These are phyloP conservation scores for Nannochloropsis gaditana DNA, from an alignment of 108 stramenopile genomes.

Conservation along the genomic window DNA sequence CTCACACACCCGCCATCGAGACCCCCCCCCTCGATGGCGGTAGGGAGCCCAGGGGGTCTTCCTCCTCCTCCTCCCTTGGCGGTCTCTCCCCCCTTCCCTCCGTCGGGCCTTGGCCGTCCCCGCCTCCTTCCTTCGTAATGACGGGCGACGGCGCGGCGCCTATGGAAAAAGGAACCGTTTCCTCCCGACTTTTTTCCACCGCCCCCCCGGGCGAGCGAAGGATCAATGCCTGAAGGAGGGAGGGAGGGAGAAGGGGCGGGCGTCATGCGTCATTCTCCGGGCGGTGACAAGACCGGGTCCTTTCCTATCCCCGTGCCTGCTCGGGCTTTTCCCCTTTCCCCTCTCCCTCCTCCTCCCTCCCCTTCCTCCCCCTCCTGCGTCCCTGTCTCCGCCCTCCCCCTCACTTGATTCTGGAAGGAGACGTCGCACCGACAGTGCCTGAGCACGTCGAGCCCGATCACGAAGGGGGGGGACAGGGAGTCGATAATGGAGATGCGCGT, in stretches of 20 bases:
- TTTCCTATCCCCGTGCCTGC: no score
- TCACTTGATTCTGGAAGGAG: not conserved
- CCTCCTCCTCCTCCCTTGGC: not conserved
- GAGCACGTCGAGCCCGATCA: not conserved
- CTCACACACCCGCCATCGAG: not conserved
- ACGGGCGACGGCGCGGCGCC: not conserved
- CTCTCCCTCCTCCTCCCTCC: no score
- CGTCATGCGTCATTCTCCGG: not conserved
- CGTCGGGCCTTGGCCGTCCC: not conserved
- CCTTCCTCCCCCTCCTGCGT: no score
- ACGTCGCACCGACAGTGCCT: not conserved
- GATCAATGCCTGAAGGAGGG: not conserved
- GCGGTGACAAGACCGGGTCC: no score
- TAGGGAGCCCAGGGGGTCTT: not conserved
- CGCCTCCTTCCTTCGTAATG: not conserved
- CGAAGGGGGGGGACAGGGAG: not conserved
- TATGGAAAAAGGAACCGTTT: not conserved
- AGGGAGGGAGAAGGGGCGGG: not conserved
- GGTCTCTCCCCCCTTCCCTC: not conserved
- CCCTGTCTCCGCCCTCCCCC: not conserved
- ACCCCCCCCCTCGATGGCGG: not conserved
- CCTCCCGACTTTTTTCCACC: not conserved
- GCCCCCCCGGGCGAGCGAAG: not conserved
- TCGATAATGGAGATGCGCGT: not conserved
- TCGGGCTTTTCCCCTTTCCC: no score